These are phyloP conservation scores for Athelia psychrophila DNA, from an alignment of 1,284 basidiomycete species.

Conservation along the genomic window DNA sequence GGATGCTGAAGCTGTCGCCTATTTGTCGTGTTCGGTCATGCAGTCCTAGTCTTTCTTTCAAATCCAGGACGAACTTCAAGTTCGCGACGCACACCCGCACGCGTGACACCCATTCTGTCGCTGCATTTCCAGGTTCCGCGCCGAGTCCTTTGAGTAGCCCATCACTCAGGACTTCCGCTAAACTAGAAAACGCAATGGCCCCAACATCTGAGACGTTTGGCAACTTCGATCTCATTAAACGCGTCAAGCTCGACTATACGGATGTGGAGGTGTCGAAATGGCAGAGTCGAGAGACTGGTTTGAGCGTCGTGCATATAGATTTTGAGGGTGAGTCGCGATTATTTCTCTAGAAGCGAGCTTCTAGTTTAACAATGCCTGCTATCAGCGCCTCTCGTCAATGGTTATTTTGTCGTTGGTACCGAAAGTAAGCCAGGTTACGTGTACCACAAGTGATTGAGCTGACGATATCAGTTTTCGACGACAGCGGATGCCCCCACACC, in stretches of 20 bases:
- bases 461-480: slow-evolving; percentile 72
- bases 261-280: slow-evolving; percentile 83
- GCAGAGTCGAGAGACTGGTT: slow-evolving; percentile 76
- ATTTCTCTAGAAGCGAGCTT: background rate
- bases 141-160: background rate
- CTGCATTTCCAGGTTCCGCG: slow-evolving; percentile 1
- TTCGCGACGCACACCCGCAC: background rate
- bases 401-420: slow-evolving; percentile 89
- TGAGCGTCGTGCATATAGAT: slow-evolving; percentile 79
- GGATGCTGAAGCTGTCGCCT: too few species aligned
- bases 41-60: too few species aligned
- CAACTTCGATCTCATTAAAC: slow-evolving; percentile 80
- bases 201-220: slow-evolving; percentile 42
- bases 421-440: slow-evolving; percentile 64
- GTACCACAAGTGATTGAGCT: slow-evolving; percentile 1
- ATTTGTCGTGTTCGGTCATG: too few species aligned
- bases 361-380: slow-evolving; percentile 9
- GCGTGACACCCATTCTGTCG: background rate
- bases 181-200: slow-evolving; percentile 1
- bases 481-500: slow-evolving; percentile 92
- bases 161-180: background rate
- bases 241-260: slow-evolving; percentile 70
- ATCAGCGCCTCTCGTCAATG: slow-evolving; percentile 85
- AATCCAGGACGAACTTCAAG: too few species aligned
- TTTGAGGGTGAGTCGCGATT: slow-evolving; percentile 61